Conservation (phyloP, 2,329 filamentous ascomycete genomes). For the Botrytis tulipae region DNA sequence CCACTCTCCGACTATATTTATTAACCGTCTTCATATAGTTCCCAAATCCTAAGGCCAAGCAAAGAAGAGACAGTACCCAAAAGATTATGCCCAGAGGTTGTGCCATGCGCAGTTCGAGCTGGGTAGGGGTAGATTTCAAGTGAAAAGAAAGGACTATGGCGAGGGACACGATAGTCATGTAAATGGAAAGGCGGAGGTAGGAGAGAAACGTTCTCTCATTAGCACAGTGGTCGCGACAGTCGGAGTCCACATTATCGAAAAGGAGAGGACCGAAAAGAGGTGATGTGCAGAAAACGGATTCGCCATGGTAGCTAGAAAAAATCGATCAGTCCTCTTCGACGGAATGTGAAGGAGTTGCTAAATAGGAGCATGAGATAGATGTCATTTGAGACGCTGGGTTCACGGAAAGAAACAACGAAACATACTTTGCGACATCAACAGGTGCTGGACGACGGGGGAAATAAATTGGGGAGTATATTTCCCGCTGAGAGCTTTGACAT, state of each 20-base stretch:
- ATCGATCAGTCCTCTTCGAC: neutral
- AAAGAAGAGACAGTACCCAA: conserved; percentile 78
- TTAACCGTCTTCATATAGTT: conserved; percentile 85
- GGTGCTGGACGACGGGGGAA: conserved; percentile 7
- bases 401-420: neutral
- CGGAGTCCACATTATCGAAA: conserved; percentile 65
- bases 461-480: conserved; percentile 12
- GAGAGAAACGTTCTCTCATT: conserved; percentile 71
- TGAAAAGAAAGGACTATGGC: conserved; percentile 95
- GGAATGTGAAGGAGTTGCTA: neutral
- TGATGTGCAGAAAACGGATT: conserved; percentile 31
- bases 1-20: conserved; percentile 73
- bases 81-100: conserved; percentile 84
- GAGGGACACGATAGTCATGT: conserved; percentile 85
- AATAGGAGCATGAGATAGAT: neutral
- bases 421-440: conserved; percentile 5
- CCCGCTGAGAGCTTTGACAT: neutral
- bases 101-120: conserved; percentile 72
- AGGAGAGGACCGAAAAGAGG: conserved; percentile 53
- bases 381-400: neutral
- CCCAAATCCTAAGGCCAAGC: conserved; percentile 70
- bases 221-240: conserved; percentile 58
- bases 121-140: conserved; percentile 68
- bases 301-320: conserved; percentile 24
- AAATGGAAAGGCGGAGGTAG: conserved; percentile 83